phyloP scores from a whole-genome alignment of 2,329 filamentous ascomycete species.

The Penicillium janthinellum region DNA sequence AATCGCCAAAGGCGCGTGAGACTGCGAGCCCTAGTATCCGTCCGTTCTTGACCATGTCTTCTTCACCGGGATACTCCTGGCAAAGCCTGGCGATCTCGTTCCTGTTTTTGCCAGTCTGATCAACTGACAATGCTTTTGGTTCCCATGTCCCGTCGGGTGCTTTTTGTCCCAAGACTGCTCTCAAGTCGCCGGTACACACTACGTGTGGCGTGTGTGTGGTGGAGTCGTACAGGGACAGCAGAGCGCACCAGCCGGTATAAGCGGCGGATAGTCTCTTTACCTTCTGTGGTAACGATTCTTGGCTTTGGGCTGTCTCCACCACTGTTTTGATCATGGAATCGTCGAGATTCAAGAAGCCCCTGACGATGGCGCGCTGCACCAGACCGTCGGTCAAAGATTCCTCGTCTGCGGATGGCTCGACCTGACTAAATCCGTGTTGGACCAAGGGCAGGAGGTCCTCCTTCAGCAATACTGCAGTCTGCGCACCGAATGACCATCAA shows the following conservation, averaged over 20 bases:
- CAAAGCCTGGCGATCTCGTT: slow-evolving; percentile 59
- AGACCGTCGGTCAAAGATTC: slow-evolving; percentile 8
- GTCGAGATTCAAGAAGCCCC: slow-evolving; percentile 30
- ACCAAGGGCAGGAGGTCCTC: slow-evolving; percentile 28
- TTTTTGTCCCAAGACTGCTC: slow-evolving; percentile 61
- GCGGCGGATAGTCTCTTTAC: slow-evolving; percentile 28
- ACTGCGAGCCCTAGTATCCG: slow-evolving; percentile 64
- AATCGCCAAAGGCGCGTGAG: slow-evolving; percentile 69
- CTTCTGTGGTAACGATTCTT: slow-evolving; percentile 25
- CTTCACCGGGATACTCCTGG: slow-evolving; percentile 64
- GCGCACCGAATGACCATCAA: slow-evolving; percentile 43
- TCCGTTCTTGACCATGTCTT: slow-evolving; percentile 58
- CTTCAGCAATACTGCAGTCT: slow-evolving; percentile 30
- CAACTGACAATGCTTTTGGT: slow-evolving; percentile 59
- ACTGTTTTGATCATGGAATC: slow-evolving; percentile 30
- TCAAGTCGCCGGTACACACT: slow-evolving; percentile 68
- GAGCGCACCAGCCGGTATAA: slow-evolving; percentile 62
- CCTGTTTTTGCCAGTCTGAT: slow-evolving; percentile 67
- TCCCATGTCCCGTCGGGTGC: slow-evolving; percentile 50
- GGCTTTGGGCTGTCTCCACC: slow-evolving; percentile 14
- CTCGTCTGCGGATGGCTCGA: slow-evolving; percentile 9
- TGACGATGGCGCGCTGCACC: slow-evolving; percentile 26
- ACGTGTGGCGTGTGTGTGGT: slow-evolving; percentile 57
- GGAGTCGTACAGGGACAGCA: slow-evolving; percentile 65
- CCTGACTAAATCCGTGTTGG: slow-evolving; percentile 17